Evolutionary conservation across 495 filamentous ascomycete genomes (phyloP).

Genomic region (Aspergillus heteromorphus): DNA sequence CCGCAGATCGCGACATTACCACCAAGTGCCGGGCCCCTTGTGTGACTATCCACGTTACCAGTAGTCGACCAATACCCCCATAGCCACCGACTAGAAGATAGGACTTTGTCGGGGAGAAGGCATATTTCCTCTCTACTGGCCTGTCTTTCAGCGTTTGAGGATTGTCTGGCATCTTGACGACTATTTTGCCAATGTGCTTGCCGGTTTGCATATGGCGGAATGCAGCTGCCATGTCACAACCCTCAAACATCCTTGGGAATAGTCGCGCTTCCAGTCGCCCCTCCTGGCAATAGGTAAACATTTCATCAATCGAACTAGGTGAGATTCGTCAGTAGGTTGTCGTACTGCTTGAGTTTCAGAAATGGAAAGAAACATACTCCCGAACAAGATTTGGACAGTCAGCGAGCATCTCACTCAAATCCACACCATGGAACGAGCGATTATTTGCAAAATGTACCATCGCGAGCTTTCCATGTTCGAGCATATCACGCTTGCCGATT

Average conservation of each 20-base stretch:
- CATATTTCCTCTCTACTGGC: background rate
- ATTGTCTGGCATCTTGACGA: constrained; percentile 12
- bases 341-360: background rate
- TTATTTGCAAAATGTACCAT: constrained; percentile 35
- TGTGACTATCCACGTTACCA: constrained; percentile 53
- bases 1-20: constrained; percentile 31
- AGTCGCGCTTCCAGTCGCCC: background rate
- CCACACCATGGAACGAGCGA: constrained; percentile 17
- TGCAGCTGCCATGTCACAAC: constrained; percentile 37
- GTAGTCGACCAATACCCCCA: constrained; percentile 53
- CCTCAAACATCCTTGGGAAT: constrained; percentile 18
- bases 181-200: constrained; percentile 24
- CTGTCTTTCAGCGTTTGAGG: background rate
- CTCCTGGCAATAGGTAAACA: background rate
- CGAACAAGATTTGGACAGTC: background rate
- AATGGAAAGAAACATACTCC: background rate
- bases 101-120: constrained; percentile 12
- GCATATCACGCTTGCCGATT: constrained; percentile 25
- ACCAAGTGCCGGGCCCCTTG: constrained; percentile 52
- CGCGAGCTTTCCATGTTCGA: constrained; percentile 12
- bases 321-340: background rate
- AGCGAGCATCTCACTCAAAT: constrained; percentile 1
- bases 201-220: constrained; percentile 45
- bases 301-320: background rate
- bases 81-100: constrained; percentile 44